A percentile compares a stretch with the other conserved stretches of the same genome.
Evolutionary conservation across 2,329 filamentous ascomycete genomes (phyloP).

Genomic region (Pestalotiopsis sp.): DNA sequence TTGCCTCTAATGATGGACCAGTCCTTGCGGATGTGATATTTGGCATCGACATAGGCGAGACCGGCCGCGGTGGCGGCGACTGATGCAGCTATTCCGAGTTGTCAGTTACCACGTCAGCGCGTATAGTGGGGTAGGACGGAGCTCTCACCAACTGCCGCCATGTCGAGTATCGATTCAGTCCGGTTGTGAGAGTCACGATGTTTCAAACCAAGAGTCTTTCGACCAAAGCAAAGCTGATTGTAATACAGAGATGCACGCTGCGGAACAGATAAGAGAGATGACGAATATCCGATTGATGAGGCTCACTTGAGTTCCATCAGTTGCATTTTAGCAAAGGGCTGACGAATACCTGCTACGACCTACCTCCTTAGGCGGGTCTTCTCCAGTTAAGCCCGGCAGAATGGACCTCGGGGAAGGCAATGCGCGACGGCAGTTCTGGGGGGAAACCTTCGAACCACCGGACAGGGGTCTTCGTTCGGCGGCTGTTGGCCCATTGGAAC

Average conservation of each 20-base stretch:
- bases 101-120: neutral
- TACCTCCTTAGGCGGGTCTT: neutral
- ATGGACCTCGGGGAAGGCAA: constrained; percentile 8
- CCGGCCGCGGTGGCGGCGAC: constrained; percentile 38
- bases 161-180: neutral
- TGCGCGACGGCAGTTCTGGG: constrained; percentile 7
- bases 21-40: constrained; percentile 69
- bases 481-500: neutral
- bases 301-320: too few relatives aligned
- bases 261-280: too few relatives aligned
- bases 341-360: neutral
- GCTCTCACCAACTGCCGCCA: neutral
- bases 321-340: too few relatives aligned
- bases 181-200: neutral
- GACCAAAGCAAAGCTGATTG: too few relatives aligned
- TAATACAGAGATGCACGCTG: too few relatives aligned
- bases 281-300: too few relatives aligned
- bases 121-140: neutral
- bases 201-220: too few relatives aligned
- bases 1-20: constrained; percentile 46
- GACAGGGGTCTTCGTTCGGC: neutral
- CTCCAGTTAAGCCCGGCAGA: neutral
- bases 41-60: constrained; percentile 68
- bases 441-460: neutral
- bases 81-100: constrained; percentile 26